Base-by-base conservation (phyloP, 1,139 yeast species). In the Zygotorulaspora mrakii region DNA sequence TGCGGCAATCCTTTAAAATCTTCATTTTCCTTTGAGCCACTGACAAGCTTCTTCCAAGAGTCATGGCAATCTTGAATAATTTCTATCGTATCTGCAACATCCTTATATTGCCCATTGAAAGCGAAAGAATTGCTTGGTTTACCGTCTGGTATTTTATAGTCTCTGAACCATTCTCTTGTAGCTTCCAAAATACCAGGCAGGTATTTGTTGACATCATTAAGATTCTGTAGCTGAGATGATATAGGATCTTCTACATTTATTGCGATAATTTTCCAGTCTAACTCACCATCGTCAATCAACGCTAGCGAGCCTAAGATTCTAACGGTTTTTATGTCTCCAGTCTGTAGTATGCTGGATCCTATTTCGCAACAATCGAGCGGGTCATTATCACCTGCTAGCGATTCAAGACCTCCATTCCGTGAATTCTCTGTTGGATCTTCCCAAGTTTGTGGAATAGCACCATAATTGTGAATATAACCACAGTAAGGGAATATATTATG, bases 401-500 rank as follows among this genome's bases (percentile, higher is more conserved):
- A 69, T 4, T 39, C 45, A 32, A 75, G 70, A 42, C 68, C 76
- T 21, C 28, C 18, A 29, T n/a, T 5, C 6, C 68, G 66, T 49
- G 71, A 71, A 54, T 31, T 34, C 13, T 61, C 57, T 45, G 50
- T 48, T 24, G 82, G 81, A 55, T 78, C 80, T 59, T 91, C 98
- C 97, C 97, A 91, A 18, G 98, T 91, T 69, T 89, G 97, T 34
- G 98, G 96, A 65, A 91, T 76, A n/a, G 97, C 96, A 49, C 98
- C 97, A 64, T 89, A 89, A 69, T 89, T 89, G 69, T 86, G 95
- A 49, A 91, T 87, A 69, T 89, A 89, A 18, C 98, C 98, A 62
- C 86, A 89, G 72, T 82, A 94, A 23, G 98, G 98, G 76, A 86
- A 89, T 50, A 94, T 73, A 74, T 91, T 91, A 66, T 94, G 81